A percentile compares a stretch with the other conserved stretches of the same genome.
Evolutionary conservation across 306 rosid species (phyloP).

Genomic region (Pterocarpus macrocarpus): DNA sequence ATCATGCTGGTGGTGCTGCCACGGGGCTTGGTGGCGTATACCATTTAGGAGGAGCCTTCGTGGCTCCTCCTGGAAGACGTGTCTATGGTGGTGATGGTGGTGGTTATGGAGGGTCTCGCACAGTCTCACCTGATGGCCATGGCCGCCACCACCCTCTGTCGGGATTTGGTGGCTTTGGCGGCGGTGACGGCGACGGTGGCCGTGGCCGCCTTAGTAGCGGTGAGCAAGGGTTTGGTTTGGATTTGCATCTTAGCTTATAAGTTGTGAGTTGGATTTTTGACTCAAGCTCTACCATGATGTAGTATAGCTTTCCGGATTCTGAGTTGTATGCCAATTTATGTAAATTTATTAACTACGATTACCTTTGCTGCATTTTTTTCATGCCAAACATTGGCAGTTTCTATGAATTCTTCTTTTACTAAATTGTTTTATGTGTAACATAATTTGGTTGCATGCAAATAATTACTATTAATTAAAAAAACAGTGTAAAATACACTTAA

Average conservation of each 20-base stretch:
- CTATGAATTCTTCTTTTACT: neutral
- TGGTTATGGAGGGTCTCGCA: neutral
- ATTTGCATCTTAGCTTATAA: conserved; percentile 61
- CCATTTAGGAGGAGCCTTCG: neutral
- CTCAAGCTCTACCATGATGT: neutral
- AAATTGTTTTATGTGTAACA: too few species aligned
- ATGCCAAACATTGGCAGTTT: neutral
- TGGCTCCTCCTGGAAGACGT: conserved; percentile 32
- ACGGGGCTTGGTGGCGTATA: conserved; percentile 5
- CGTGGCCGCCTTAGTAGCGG: neutral
- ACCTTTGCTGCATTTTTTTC: neutral
- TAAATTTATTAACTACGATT: conserved; percentile 1
- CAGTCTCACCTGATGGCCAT: conserved; percentile 26
- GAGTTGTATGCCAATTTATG: neutral
- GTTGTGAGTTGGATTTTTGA: neutral
- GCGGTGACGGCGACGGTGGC: conserved; percentile 32
- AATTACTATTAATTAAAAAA: too few species aligned
- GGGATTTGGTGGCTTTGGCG: neutral
- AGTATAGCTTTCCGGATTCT: neutral
- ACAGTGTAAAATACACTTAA: too few species aligned
- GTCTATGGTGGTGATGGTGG: neutral
- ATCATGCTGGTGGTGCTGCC: neutral
- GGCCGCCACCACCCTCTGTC: neutral
- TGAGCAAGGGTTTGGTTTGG: conserved; percentile 53
- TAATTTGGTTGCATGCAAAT: too few species aligned